phyloP scores from a whole-genome alignment of 2,329 filamentous ascomycete species.

The Ophiosphaerella herpotricha region DNA sequence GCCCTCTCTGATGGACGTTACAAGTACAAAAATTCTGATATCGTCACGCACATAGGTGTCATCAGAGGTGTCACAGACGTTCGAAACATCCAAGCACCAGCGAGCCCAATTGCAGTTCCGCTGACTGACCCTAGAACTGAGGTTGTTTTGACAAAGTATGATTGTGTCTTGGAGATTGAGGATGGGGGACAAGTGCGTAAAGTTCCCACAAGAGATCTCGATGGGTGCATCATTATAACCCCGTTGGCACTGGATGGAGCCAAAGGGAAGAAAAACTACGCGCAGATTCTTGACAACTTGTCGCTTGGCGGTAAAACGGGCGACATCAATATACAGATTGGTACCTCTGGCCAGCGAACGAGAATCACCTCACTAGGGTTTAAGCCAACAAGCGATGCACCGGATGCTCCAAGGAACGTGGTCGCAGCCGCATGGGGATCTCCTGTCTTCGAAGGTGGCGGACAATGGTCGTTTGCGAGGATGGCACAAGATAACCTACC shows the following conservation, averaged over 20 bases:
- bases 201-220: neutral
- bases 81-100: neutral
- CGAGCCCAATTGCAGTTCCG: neutral
- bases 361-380: neutral
- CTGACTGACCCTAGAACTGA: neutral
- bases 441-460: neutral
- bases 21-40: neutral
- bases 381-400: neutral
- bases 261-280: neutral
- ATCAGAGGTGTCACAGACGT: neutral
- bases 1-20: neutral
- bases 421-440: neutral
- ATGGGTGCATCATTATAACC: neutral
- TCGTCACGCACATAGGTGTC: neutral
- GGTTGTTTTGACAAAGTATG: neutral
- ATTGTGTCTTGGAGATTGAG: neutral
- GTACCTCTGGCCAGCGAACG: neutral
- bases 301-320: neutral
- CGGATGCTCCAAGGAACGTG: neutral
- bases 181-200: neutral
- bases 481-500: neutral
- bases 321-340: neutral
- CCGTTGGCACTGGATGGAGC: neutral
- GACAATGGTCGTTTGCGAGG: neutral
- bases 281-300: neutral